A percentile compares a stretch with the other conserved stretches of the same genome.
Evolutionary conservation across 2,329 filamentous ascomycete genomes (phyloP).

Genomic region (Colletotrichum karsti): DNA sequence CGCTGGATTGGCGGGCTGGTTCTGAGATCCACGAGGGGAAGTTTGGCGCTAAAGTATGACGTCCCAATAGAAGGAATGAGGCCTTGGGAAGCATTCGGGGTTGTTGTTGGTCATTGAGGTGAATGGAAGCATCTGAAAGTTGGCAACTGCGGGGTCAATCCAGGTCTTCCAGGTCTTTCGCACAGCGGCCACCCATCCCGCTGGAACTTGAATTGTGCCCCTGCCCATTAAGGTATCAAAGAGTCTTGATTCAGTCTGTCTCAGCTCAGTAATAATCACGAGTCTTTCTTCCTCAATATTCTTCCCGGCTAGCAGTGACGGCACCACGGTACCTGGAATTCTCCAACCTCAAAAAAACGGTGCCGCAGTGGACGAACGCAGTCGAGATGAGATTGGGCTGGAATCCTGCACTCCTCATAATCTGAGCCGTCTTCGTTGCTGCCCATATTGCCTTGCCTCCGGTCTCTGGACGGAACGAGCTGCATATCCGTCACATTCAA

Average conservation of each 20-base stretch:
- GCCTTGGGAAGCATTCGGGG: no score
- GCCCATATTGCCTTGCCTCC: not conserved
- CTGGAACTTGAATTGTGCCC: not conserved
- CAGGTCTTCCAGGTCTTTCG: no score
- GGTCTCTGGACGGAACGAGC: conserved; percentile 14
- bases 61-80: conserved; percentile 16
- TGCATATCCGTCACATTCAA: conserved; percentile 32
- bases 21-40: conserved; percentile 13
- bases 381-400: conserved; percentile 20
- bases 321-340: not conserved
- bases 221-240: no score
- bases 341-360: not conserved
- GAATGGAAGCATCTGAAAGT: not conserved
- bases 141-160: not conserved
- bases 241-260: conserved; percentile 1
- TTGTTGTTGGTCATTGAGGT: not conserved
- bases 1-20: conserved; percentile 20
- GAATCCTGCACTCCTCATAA: conserved; percentile 13
- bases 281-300: no score
- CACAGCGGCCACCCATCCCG: not conserved
- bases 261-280: not conserved
- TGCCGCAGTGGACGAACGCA: conserved; percentile 4
- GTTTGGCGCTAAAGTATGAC: conserved; percentile 26
- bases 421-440: conserved; percentile 21
- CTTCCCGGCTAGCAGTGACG: no score